These are phyloP conservation scores for Nicotiana noctiflora DNA, from an alignment of 257 asterid species.

Conservation along the genomic window DNA sequence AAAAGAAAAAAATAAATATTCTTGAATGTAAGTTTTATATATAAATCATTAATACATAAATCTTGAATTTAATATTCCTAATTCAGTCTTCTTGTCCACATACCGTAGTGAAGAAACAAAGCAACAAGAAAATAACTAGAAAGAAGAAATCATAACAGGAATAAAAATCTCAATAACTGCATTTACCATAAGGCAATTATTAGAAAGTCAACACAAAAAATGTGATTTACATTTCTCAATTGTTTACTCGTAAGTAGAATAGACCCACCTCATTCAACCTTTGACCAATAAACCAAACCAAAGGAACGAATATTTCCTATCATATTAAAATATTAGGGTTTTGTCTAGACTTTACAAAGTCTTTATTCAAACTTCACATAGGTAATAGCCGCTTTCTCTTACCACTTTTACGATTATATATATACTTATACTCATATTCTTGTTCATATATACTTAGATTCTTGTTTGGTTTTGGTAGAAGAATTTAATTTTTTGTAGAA, in stretches of 20 bases:
- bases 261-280: background rate
- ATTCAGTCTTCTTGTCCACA: too few relatives aligned
- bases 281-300: background rate
- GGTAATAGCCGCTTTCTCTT: constrained; percentile 29
- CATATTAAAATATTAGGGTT: background rate
- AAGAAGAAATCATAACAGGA: too few relatives aligned
- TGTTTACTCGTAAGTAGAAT: background rate
- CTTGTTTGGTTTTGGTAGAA: background rate
- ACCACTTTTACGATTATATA: constrained; percentile 12
- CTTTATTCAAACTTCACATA: constrained; percentile 15
- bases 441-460: background rate
- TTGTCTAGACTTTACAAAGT: background rate
- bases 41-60: too few relatives aligned
- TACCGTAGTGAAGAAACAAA: too few relatives aligned
- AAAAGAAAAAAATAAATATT: background rate
- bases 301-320: background rate
- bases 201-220: background rate
- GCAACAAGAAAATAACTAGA: too few relatives aligned
- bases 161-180: too few relatives aligned
- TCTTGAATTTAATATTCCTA: too few relatives aligned
- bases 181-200: background rate
- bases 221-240: background rate
- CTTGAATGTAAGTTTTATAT: too few relatives aligned
- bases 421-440: background rate
- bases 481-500: background rate